Conservation (phyloP, 2,329 filamentous ascomycete genomes). For the Lachnellula subtilissima region DNA sequence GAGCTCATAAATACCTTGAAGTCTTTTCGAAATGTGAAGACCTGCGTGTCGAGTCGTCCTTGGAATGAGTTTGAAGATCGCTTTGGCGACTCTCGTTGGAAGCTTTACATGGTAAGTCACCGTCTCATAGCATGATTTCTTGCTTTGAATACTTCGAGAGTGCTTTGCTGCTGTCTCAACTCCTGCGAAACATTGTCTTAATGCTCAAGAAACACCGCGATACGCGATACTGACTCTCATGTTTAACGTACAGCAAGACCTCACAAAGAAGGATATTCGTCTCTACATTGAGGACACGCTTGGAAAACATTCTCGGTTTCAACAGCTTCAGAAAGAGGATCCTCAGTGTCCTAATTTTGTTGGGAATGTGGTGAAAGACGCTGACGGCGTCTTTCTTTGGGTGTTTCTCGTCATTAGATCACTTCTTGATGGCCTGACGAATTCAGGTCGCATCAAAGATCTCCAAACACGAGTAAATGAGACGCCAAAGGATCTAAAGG, state of each 20-base stretch:
- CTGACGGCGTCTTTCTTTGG: slow-evolving; percentile 13
- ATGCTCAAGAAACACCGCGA: too few species aligned
- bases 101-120: too few species aligned
- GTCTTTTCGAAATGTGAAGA: slow-evolving; percentile 5
- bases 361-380: too few species aligned
- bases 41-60: slow-evolving; percentile 16
- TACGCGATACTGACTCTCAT: too few species aligned
- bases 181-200: too few species aligned
- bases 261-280: slow-evolving; percentile 17
- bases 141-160: too few species aligned
- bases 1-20: not conserved
- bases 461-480: slow-evolving; percentile 16
- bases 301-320: not conserved
- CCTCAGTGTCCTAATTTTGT: not conserved
- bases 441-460: slow-evolving; percentile 15
- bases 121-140: too few species aligned
- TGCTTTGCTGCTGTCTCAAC: too few species aligned
- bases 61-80: slow-evolving; percentile 9
- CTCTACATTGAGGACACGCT: slow-evolving; percentile 3
- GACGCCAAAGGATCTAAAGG: slow-evolving; percentile 21
- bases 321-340: not conserved
- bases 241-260: slow-evolving; percentile 9
- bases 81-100: slow-evolving; percentile 2
- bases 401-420: slow-evolving; percentile 7
- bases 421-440: slow-evolving; percentile 1